A percentile compares a stretch with the other conserved stretches of the same genome.
Conservation (phyloP, 148 eudicot genomes). For the Limonium bicolor region DNA sequence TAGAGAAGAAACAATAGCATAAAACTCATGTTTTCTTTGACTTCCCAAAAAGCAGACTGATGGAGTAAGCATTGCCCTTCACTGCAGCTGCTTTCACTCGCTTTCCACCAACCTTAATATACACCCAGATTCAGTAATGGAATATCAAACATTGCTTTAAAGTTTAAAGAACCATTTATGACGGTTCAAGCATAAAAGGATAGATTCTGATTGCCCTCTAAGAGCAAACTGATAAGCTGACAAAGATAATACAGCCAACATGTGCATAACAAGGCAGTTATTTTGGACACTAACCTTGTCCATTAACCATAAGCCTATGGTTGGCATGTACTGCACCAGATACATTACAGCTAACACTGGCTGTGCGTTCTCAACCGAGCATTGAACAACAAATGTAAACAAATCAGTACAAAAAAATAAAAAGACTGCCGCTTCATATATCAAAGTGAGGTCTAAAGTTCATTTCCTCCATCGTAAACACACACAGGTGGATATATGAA, state of each 20-base stretch:
- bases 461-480: background rate
- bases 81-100: conserved; percentile 66
- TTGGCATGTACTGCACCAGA: conserved; percentile 84
- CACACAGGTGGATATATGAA: background rate
- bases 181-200: background rate
- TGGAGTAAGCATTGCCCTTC: conserved; percentile 52
- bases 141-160: conserved; percentile 1
- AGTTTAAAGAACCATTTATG: background rate
- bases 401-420: too few relatives aligned
- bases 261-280: background rate
- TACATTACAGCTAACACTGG: conserved; percentile 95
- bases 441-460: background rate
- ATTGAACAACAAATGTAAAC: too few relatives aligned
- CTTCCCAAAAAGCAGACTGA: conserved; percentile 52
- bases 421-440: background rate
- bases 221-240: background rate
- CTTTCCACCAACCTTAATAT: conserved; percentile 55
- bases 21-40: conserved; percentile 18
- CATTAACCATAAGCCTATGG: conserved; percentile 80
- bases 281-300: conserved; percentile 69
- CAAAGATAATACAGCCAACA: background rate
- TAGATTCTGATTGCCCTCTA: background rate
- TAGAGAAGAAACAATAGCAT: too few relatives aligned
- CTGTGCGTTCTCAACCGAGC: too few relatives aligned
- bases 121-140: background rate